Base-by-base conservation (phyloP, 2,329 filamentous ascomycete species). In the Dactylellina parvicollis region DNA sequence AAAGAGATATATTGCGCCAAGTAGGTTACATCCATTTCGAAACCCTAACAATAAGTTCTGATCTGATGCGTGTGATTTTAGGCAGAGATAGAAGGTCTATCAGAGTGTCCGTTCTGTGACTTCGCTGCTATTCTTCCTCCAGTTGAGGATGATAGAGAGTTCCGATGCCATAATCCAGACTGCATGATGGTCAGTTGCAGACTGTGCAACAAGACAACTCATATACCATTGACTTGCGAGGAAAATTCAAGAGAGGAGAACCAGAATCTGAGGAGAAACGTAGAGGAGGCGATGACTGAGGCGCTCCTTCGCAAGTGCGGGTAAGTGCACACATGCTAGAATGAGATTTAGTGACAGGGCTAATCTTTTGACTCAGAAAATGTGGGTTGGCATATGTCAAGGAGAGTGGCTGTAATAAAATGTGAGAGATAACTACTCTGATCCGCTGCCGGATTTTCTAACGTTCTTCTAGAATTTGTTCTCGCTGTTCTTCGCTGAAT, bases 221-320 rank as follows among this genome's bases (percentile, higher is more conserved):
- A 96, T 77, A 84, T 92, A 9, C 91, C 92, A 0, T 84, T 86
- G 74, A 88, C 85, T 0, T 96, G 92, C 76, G 85, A 87, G 32
- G 89, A 95, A 78, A 85, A 84, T 36, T 85, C 85, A 40, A 82
- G 80, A 18, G 87, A 91, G 1, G 84, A 84, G 38, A 87, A 88
- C 0, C 79, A 88, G 5, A 84, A 85, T 2, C 83, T 86, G 16
- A 86, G 90, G 14, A 90, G 89, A 75, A 80, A 83, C 2, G 86
- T 96, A 28, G 92, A 96, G 79, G 92, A 96, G 79, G 92, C 91
- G 18, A 94, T 93, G 90, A 92, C 90, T 1, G 85, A 86, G 14
- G 92, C 92, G 1, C 78, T 96, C 76, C 90, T 96, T 60, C 86
- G 92, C 18, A 87, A 83, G 26, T 96, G 92, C 83, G 92, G 91